These are phyloP conservation scores for Tricholoma hemisulphureum DNA, from an alignment of 768 basidiomycete genomes.

Conservation along the genomic window DNA sequence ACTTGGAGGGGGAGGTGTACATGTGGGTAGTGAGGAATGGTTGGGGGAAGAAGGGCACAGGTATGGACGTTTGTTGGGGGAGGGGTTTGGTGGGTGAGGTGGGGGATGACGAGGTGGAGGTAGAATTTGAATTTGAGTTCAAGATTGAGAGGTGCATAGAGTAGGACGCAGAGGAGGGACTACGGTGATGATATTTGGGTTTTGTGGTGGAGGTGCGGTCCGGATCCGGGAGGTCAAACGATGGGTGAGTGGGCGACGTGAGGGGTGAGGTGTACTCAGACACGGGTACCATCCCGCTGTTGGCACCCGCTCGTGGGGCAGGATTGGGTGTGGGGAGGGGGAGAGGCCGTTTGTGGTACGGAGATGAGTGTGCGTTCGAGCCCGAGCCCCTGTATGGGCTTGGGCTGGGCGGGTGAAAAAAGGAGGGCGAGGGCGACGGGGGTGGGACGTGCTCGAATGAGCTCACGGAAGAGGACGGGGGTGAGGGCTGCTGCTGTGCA, in stretches of 20 bases:
- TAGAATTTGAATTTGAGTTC: no score
- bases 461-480: slow-evolving; percentile 40
- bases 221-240: neutral
- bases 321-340: no score
- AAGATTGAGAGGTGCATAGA: neutral
- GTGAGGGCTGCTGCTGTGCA: slow-evolving; percentile 31
- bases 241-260: neutral
- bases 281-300: no score
- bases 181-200: neutral
- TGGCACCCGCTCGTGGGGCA: no score
- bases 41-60: no score
- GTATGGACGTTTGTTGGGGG: no score
- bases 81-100: no score
- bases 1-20: no score
- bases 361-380: neutral
- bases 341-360: neutral
- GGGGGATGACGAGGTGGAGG: no score
- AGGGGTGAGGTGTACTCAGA: neutral
- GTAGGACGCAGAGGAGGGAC: neutral
- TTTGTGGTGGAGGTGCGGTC: neutral
- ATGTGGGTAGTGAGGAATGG: no score
- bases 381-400: no score
- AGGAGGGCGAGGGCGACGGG: neutral
- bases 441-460: slow-evolving; percentile 43
- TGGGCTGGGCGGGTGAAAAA: neutral